phyloP scores from a whole-genome alignment of 768 basidiomycete genomes.

The Podaxis mareebaensis region DNA sequence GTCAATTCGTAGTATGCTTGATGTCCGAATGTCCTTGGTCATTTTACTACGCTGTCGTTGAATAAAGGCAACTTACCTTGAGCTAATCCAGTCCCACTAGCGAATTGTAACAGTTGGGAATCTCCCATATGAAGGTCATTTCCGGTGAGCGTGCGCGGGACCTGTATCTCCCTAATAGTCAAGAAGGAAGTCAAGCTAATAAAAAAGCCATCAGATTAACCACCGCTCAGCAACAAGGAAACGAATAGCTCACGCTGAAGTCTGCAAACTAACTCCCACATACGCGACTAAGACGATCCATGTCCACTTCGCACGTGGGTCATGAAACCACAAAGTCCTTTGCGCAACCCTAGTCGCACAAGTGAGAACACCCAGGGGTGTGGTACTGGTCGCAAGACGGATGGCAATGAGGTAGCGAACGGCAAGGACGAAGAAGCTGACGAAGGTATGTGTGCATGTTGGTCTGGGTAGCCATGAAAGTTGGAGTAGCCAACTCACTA shows the following conservation, averaged over 20 bases:
- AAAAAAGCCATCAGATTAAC: background rate
- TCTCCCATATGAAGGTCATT: background rate
- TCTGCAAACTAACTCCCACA: background rate
- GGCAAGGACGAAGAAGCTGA: constrained; percentile 2
- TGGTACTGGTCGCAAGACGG: background rate
- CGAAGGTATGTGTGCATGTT: background rate
- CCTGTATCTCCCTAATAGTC: background rate
- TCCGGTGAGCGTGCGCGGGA: background rate
- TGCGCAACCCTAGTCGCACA: constrained; percentile 1
- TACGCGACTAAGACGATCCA: constrained; percentile 5
- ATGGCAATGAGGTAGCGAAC: constrained; percentile 6
- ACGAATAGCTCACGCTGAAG: constrained; percentile 1
- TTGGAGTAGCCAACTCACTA: background rate
- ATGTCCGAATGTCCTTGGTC: background rate
- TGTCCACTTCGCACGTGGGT: background rate
- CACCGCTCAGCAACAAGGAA: no score
- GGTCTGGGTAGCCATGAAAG: background rate
- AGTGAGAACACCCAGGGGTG: background rate
- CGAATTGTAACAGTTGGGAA: background rate
- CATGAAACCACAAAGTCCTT: constrained; percentile 2
- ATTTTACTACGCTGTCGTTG: background rate
- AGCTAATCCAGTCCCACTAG: background rate
- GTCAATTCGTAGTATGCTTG: background rate
- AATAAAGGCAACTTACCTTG: background rate
- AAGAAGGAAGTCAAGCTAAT: background rate